Percentiles rank a stretch among this genome's conserved stretches.
phyloP scores from a whole-genome alignment of 176 grass and related monocot genomes.

The Musa schizocarpa region DNA sequence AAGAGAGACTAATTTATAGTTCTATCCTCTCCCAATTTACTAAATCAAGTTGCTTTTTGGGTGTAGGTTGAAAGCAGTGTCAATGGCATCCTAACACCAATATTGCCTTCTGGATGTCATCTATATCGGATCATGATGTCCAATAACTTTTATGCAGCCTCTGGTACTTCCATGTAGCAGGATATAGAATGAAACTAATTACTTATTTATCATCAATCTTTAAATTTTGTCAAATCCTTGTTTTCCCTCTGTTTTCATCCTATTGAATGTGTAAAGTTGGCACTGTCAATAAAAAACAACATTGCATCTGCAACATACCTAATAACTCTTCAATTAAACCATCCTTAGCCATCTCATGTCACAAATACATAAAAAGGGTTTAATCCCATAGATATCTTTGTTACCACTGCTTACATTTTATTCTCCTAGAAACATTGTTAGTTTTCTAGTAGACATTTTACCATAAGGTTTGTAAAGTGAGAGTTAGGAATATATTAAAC shows the following conservation, averaged over 20 bases:
- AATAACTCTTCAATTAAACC: too few relatives aligned
- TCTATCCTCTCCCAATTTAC: neutral
- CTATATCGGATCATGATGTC: too few relatives aligned
- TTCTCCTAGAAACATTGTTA: neutral
- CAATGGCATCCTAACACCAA: too few relatives aligned
- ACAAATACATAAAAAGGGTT: neutral
- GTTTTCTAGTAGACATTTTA: neutral
- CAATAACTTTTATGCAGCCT: too few relatives aligned
- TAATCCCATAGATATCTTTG: neutral
- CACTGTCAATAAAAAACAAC: too few relatives aligned
- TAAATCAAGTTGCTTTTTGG: too few relatives aligned
- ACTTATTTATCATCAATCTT: neutral
- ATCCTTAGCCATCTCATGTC: too few relatives aligned
- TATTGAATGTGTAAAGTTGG: neutral
- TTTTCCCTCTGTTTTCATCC: neutral
- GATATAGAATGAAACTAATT: neutral
- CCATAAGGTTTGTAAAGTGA: constrained; percentile 1
- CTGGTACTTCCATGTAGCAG: neutral
- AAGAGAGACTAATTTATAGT: neutral
- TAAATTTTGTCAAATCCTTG: too few relatives aligned
- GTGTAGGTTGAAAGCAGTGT: too few relatives aligned
- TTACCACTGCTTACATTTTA: too few relatives aligned
- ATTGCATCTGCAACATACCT: too few relatives aligned
- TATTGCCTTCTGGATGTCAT: too few relatives aligned
- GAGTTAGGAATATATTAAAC: constrained; percentile 4